A percentile compares a stretch with the other conserved stretches of the same genome.
These are phyloP conservation scores for Colletotrichum sansevieriae DNA, from an alignment of 2,329 filamentous ascomycete genomes.

Conservation along the genomic window DNA sequence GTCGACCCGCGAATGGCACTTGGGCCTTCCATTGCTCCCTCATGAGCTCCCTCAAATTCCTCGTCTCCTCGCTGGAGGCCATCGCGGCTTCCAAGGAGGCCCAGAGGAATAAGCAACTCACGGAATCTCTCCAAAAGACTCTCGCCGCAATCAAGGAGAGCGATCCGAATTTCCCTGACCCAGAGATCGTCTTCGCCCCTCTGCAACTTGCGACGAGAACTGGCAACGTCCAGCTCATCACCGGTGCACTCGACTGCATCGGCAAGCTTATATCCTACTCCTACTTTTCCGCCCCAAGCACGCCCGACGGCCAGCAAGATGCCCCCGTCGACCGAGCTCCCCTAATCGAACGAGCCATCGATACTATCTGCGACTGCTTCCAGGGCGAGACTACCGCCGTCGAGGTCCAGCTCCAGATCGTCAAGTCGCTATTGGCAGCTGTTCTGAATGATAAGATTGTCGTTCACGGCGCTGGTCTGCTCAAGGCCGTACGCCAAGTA, in stretches of 20 bases:
- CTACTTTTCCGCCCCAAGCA: slow-evolving; percentile 85
- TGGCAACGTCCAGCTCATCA: slow-evolving; percentile 86
- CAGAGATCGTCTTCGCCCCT: slow-evolving; percentile 91
- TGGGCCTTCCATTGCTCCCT: slow-evolving; percentile 63
- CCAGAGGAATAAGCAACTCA: slow-evolving; percentile 85
- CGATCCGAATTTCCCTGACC: slow-evolving; percentile 84
- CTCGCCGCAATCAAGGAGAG: slow-evolving; percentile 88
- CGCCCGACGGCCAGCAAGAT: slow-evolving; percentile 51
- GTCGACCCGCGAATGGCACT: slow-evolving; percentile 58
- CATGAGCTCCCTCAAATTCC: slow-evolving; percentile 95
- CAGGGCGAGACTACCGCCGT: slow-evolving; percentile 93
- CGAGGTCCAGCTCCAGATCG: slow-evolving; percentile 96
- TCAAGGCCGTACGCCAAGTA: slow-evolving; percentile 97
- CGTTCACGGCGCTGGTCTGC: slow-evolving; percentile 92
- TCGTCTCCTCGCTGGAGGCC: slow-evolving; percentile 91
- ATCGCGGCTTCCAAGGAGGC: slow-evolving; percentile 95
- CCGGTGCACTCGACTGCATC: slow-evolving; percentile 94
- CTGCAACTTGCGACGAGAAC: slow-evolving; percentile 91
- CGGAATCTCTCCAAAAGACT: slow-evolving; percentile 84
- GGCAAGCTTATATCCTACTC: slow-evolving; percentile 99
- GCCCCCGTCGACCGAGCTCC: slow-evolving; percentile 73
- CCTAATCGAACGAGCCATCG: slow-evolving; percentile 96
- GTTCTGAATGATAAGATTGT: slow-evolving; percentile 99
- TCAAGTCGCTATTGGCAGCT: slow-evolving; percentile 94
- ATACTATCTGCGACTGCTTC: slow-evolving; percentile 99